Percentiles rank a stretch among this genome's conserved stretches.
phyloP scores from a whole-genome alignment of 148 eudicot species.

The Chenopodium quinoa region DNA sequence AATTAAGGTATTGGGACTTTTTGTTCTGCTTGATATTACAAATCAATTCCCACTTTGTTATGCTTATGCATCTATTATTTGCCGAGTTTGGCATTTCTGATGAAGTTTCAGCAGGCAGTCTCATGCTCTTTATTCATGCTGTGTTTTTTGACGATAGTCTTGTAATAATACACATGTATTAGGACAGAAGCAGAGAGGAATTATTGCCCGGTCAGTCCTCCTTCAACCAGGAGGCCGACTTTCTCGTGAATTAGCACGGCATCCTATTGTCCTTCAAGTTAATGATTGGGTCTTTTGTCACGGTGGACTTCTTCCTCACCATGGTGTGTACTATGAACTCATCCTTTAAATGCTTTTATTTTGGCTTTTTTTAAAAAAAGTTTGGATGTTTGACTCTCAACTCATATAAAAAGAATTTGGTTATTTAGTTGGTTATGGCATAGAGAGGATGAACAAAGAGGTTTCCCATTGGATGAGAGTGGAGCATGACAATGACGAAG shows the following conservation, averaged over 20 bases:
- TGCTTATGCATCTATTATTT: neutral
- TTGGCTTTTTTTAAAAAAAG: neutral
- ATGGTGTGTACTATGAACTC: constrained; percentile 64
- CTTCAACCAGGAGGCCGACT: constrained; percentile 88
- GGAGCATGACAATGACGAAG: constrained; percentile 35
- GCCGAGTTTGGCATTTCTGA: neutral
- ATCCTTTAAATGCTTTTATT: neutral
- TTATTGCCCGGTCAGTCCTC: constrained; percentile 75
- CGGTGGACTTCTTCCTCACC: constrained; percentile 99
- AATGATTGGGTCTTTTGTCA: constrained; percentile 98
- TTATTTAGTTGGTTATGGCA: constrained; percentile 70
- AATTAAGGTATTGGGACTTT: constrained; percentile 60
- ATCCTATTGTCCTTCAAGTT: constrained; percentile 80
- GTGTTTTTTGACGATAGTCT: constrained; percentile 10
- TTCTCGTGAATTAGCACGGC: constrained; percentile 86
- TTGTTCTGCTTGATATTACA: neutral
- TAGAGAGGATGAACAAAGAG: constrained; percentile 84
- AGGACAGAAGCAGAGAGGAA: constrained; percentile 99
- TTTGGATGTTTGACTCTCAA: neutral
- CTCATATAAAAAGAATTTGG: neutral
- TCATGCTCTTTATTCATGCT: neutral
- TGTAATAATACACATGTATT: constrained; percentile 33
- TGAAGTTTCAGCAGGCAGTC: neutral
- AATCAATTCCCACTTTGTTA: neutral
- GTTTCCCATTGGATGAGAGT: constrained; percentile 91